Evolutionary conservation across 495 filamentous ascomycete species (phyloP).

Genomic region (Trichoderma parareesei): DNA sequence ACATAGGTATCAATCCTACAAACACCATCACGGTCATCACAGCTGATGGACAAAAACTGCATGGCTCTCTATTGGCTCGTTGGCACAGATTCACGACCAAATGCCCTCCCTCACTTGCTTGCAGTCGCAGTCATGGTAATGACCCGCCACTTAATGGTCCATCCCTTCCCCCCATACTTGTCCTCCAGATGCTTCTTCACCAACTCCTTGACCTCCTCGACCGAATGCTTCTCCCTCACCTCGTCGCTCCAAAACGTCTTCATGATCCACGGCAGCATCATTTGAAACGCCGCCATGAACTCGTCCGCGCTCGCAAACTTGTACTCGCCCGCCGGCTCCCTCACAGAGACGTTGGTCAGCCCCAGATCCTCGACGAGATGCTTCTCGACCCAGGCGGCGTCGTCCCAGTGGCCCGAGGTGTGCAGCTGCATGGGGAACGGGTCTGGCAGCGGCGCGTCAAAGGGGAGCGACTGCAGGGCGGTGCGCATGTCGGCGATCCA

Average conservation of each 20-base stretch:
- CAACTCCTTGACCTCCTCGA: conserved; percentile 25
- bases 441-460: conserved; percentile 28
- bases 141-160: conserved; percentile 15
- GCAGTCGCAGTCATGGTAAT: neutral
- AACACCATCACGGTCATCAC: neutral
- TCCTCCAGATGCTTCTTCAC: conserved; percentile 27
- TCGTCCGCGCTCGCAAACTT: conserved; percentile 23
- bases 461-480: conserved; percentile 29
- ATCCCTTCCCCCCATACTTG: conserved; percentile 27
- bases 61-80: neutral
- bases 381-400: conserved; percentile 28
- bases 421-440: conserved; percentile 24
- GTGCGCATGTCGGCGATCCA: conserved; percentile 25
- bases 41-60: neutral
- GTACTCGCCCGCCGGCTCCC: conserved; percentile 20
- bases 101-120: neutral
- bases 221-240: conserved; percentile 22
- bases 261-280: conserved; percentile 33
- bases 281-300: conserved; percentile 23
- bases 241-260: conserved; percentile 31
- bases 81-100: no score
- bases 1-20: no score
- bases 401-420: conserved; percentile 25
- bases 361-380: conserved; percentile 25
- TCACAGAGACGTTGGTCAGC: conserved; percentile 27